These are phyloP conservation scores for Candida nitratophila DNA, from an alignment of 805 yeast species.

Conservation along the genomic window DNA sequence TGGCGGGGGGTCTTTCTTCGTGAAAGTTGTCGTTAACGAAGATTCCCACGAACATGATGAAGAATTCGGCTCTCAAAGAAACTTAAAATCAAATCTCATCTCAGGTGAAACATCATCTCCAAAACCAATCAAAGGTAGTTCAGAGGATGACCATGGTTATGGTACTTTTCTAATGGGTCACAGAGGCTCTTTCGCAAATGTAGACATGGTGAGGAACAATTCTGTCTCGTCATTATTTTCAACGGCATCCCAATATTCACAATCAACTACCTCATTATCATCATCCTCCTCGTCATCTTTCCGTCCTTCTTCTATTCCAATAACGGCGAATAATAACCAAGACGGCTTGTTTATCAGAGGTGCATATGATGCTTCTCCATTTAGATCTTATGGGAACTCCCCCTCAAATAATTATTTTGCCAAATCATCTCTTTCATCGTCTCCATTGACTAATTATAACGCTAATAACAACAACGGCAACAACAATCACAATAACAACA, in stretches of 20 bases:
- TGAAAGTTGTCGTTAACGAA: constrained; percentile 27
- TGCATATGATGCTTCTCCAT: neutral
- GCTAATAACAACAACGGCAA: neutral
- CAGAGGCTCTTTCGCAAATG: constrained; percentile 29
- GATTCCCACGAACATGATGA: constrained; percentile 16
- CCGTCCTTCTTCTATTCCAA: neutral
- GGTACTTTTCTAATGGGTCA: constrained; percentile 21
- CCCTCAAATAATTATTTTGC: neutral
- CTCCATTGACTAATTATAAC: constrained; percentile 12
- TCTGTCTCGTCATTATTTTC: constrained; percentile 25
- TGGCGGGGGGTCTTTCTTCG: constrained; percentile 38
- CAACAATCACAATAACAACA: neutral
- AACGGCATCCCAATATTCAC: constrained; percentile 18
- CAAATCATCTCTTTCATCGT: constrained; percentile 14
- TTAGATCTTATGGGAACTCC: neutral
- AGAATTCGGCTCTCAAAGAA: constrained; percentile 1
- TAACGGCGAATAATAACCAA: neutral
- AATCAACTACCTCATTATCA: constrained; percentile 15
- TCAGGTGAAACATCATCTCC: neutral
- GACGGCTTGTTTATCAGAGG: constrained; percentile 1
- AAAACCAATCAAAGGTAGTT: neutral
- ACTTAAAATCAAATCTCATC: neutral
- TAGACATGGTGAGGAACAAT: constrained; percentile 17
- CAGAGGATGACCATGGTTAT: constrained; percentile 2
- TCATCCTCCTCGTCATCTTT: constrained; percentile 11